Conservation (phyloP, 176 grass and related monocot genomes). For the Bromus sterilis region DNA sequence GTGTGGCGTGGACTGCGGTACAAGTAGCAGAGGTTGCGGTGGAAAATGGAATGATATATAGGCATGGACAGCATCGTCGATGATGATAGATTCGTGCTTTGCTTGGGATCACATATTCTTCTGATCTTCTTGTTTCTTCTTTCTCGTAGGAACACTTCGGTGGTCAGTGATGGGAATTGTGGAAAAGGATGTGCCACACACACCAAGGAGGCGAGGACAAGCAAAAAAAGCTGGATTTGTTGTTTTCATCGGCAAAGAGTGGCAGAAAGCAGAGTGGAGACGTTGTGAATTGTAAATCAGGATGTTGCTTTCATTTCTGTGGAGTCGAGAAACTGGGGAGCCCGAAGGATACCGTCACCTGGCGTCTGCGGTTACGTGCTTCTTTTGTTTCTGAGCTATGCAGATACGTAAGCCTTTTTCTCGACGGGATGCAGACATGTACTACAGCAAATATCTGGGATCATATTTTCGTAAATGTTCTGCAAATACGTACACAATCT, state of each 20-base stretch:
- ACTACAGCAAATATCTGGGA: too few relatives aligned
- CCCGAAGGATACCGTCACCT: neutral
- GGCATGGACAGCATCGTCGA: neutral
- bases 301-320: neutral
- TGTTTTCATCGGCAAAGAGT: neutral
- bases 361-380: neutral
- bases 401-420: neutral
- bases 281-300: neutral
- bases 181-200: constrained; percentile 1
- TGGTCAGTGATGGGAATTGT: neutral
- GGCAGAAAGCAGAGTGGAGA: neutral
- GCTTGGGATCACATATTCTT: constrained; percentile 14
- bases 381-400: neutral
- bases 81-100: neutral
- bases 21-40: neutral
- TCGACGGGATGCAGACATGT: too few relatives aligned
- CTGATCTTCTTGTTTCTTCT: neutral
- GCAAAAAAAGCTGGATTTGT: neutral
- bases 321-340: neutral
- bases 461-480: too few relatives aligned
- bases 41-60: neutral
- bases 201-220: too few relatives aligned
- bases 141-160: neutral
- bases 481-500: too few relatives aligned
- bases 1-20: neutral